phyloP scores from a whole-genome alignment of 2,329 filamentous ascomycete genomes.

The Colletotrichum abscissum region DNA sequence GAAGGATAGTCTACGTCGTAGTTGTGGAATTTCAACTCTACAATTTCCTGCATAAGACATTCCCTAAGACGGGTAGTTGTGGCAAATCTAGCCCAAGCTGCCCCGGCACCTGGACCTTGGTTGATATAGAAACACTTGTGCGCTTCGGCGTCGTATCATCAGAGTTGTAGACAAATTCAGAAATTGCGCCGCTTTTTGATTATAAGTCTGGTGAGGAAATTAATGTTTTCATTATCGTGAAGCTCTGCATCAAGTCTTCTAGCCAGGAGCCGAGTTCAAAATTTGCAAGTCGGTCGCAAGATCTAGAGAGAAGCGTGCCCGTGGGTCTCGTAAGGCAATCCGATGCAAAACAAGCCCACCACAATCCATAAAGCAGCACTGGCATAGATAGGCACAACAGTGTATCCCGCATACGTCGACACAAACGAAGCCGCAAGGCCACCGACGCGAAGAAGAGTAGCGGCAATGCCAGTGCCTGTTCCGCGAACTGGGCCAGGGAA shows the following conservation, averaged over 20 bases:
- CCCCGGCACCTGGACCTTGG: too few relatives aligned
- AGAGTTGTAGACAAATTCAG: too few relatives aligned
- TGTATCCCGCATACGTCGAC: conserved; percentile 55
- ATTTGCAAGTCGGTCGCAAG: too few relatives aligned
- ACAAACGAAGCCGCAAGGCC: conserved; percentile 55
- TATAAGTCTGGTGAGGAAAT: too few relatives aligned
- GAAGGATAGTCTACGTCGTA: too few relatives aligned
- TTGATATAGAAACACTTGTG: too few relatives aligned
- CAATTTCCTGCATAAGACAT: too few relatives aligned
- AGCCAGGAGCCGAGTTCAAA: not conserved
- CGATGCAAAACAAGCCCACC: conserved; percentile 53
- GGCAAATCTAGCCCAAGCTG: too few relatives aligned
- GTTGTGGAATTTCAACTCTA: too few relatives aligned
- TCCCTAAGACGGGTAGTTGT: too few relatives aligned
- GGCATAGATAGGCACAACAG: conserved; percentile 55
- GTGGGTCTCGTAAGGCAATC: conserved; percentile 57
- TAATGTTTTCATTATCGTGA: not conserved
- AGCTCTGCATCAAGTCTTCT: not conserved
- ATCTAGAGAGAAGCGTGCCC: conserved; percentile 46
- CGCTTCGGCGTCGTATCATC: too few relatives aligned
- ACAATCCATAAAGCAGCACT: conserved; percentile 57
- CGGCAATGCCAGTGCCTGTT: conserved; percentile 61
- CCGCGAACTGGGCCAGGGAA: conserved; percentile 67
- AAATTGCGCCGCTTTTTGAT: too few relatives aligned
- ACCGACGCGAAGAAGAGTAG: conserved; percentile 49